Evolutionary conservation across 2,329 filamentous ascomycete species (phyloP), one percentile per base, ranked within the genome.

Genomic region (Aspergillus ochraceus): DNA sequence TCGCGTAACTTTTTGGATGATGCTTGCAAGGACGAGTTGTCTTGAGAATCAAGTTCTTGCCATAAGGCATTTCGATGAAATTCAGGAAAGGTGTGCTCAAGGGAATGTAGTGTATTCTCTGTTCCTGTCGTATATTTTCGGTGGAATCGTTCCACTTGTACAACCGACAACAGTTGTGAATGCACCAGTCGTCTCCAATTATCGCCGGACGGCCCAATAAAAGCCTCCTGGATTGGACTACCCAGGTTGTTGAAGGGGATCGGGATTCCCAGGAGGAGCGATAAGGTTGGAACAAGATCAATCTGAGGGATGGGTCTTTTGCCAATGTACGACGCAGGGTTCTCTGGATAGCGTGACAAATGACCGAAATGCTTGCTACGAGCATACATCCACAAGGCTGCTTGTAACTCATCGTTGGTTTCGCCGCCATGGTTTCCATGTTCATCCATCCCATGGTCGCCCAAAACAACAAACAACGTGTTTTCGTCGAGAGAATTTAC

Each of bases 301-400:
- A 99, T 98, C 76, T 98, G 85, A 10, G 84, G 83, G 9, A 81
- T 79, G 17, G 78, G 71, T 65, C 83, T 84, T 3, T 85, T 83
- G 4, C 85, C 78, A 49, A 85, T 81, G 2, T 39, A 5, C 12
- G 36, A 39, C 36, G 6, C 36, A 2, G 11, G 36, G 36, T 39
- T 5, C 36, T 39, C 11, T 39, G 36, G 36, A 17, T 39, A 39
- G 36, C 11, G 36, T 39, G 11, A 14, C 36, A 86, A 90, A 36
- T 92, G 87, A 12, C 94, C 95, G 75, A 98, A 98, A 14, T 90
- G 75, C 0, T 88, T 87, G 66, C 86, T 88, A 74, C 92, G 95
- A 1, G 95, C 96, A 75, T 98, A 98, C 92, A 99, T 96, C 94
- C 94, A 99, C 52, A 99, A 76, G 2, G 94, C 92, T 58, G 94